Conservation (phyloP, 192 early-diverging fungal genomes). For the Lunasporangiospora selenospora region DNA sequence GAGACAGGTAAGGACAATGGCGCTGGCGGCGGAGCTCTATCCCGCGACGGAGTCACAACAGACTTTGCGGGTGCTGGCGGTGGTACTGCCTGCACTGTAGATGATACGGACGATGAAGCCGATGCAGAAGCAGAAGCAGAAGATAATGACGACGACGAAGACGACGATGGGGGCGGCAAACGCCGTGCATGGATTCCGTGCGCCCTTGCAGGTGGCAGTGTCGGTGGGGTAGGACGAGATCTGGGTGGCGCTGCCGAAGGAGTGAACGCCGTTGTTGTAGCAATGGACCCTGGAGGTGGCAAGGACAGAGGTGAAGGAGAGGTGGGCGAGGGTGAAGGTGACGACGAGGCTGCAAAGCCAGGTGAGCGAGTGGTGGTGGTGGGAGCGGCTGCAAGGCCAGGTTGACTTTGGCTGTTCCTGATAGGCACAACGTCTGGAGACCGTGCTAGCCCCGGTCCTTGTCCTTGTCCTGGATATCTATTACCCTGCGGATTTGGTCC, state of each 20-base stretch:
- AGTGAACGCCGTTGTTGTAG: neutral
- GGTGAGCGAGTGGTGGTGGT: too few relatives aligned
- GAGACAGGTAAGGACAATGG: neutral
- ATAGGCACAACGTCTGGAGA: conserved; percentile 4
- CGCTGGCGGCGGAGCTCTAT: conserved; percentile 2
- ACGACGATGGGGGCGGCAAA: conserved; percentile 13
- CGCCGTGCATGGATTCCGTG: conserved; percentile 43
- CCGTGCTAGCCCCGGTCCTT: neutral
- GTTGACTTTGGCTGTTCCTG: conserved; percentile 6
- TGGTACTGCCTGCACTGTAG: too few relatives aligned
- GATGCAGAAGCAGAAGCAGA: too few relatives aligned
- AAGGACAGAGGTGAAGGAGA: too few relatives aligned
- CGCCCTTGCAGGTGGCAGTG: conserved; percentile 40
- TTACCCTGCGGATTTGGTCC: too few relatives aligned
- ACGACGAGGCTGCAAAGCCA: neutral
- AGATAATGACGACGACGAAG: neutral
- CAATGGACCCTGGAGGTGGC: neutral
- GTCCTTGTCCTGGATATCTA: neutral
- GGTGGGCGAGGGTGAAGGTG: neutral
- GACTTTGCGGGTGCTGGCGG: too few relatives aligned
- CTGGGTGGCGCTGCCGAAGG: conserved; percentile 8
- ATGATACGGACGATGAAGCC: too few relatives aligned
- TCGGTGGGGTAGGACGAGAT: conserved; percentile 25
- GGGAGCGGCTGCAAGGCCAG: neutral
- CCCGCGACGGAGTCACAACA: too few relatives aligned